Base-by-base conservation (phyloP, 306 rosid genomes). In the Trifolium dubium region DNA sequence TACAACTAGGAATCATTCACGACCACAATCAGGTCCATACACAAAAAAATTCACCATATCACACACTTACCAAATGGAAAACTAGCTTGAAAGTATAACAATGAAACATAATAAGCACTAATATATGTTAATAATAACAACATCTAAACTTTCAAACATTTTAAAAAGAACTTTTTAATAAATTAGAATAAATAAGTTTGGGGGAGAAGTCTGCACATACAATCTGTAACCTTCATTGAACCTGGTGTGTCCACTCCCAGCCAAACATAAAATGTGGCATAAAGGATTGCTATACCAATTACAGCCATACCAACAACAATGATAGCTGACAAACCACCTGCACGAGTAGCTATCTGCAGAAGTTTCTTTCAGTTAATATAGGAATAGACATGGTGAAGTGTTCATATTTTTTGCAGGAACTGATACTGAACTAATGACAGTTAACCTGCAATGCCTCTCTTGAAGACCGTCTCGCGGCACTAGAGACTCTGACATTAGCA, bases 271-370 rank as follows among this genome's bases (percentile, higher is more conserved):
- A 94, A 94, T 72, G 92, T 87, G 81, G 99, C 77, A 82, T 94
- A 94, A 77, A 94, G 88, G 73, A 94, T 85, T 11, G 99, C 95
- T 68, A 94, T 85, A 62, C 99, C 99, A 71, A 86, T 77, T 49
- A 94, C 99, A 85, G 99, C 99, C 99, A 94, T 92, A 68, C 99
- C 99, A 85, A 94, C 99, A 65, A 94, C 99, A 76, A 89, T 77
- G 50, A 94, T 11, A 43, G 99, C 99, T 56, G 99, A 92, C 75
- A 94, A 91, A 73, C 97, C 99, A 84, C 99, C 99, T 71, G 99
- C 99, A 28, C 99, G 97, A 77, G 90, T 92, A 77, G 99, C 99
- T 34, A 94, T 44, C 99, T 94, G 99, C 89, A 83, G 82, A 79
- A 67, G 30, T 77, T 68, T 78, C 60, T 77, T 56, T 76, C 53